Conservation (phyloP, 208 protist species). For the Entamoeba histolytica region DNA sequence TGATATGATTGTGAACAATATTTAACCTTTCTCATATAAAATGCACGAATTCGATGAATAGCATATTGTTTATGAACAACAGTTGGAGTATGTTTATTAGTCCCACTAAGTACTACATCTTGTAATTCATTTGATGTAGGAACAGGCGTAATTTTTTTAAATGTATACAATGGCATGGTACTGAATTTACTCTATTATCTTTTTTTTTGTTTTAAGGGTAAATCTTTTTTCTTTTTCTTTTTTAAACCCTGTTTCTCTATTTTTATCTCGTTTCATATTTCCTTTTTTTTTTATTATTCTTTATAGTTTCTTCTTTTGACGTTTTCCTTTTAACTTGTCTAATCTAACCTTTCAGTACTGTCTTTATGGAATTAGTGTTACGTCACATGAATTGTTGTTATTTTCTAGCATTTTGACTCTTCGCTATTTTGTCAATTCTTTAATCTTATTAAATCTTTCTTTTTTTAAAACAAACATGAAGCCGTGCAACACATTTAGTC, state of each 20-base stretch:
- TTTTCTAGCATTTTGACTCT: too few relatives aligned
- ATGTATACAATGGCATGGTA: conserved; percentile 62
- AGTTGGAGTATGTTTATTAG: conserved; percentile 96
- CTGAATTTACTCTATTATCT: neutral
- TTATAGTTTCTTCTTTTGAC: too few relatives aligned
- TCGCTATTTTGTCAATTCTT: too few relatives aligned
- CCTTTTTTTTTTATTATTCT: too few relatives aligned
- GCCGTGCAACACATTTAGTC: neutral
- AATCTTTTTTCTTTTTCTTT: neutral
- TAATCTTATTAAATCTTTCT: neutral
- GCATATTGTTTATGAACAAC: conserved; percentile 92
- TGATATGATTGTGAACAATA: conserved; percentile 50
- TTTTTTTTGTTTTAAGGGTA: neutral
- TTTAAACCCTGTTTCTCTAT: too few relatives aligned
- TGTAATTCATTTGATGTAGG: conserved; percentile 90
- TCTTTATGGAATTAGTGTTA: too few relatives aligned
- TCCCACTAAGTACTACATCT: conserved; percentile 94
- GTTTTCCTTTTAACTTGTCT: too few relatives aligned
- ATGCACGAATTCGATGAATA: conserved; percentile 88
- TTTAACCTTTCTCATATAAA: conserved; percentile 77
- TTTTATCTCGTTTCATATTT: too few relatives aligned
- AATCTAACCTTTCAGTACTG: too few relatives aligned
- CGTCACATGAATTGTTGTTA: too few relatives aligned
- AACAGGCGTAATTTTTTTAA: conserved; percentile 84
- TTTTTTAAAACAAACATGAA: neutral